These are phyloP conservation scores for Coelastrella sp. DNA, from an alignment of 139 green algal genomes.

Conservation along the genomic window DNA sequence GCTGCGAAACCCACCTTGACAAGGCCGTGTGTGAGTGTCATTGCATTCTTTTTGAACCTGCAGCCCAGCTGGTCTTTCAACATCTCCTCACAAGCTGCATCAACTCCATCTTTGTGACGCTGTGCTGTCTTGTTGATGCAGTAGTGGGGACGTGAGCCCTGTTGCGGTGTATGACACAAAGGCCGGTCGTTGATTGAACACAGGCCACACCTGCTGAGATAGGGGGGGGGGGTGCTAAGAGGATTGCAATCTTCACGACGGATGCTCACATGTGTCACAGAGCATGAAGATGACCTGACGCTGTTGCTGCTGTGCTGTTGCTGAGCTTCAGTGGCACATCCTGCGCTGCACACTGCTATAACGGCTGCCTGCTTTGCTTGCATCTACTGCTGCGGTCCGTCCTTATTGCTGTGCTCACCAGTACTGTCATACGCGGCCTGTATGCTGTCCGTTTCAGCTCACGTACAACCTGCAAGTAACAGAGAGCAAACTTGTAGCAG, in stretches of 20 bases:
- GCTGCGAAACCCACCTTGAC: constrained; percentile 14
- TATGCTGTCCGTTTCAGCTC: constrained; percentile 92
- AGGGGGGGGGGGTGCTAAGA: no score
- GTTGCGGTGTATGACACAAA: neutral
- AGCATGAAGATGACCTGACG: no score
- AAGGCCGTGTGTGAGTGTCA: constrained; percentile 13
- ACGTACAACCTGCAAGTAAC: constrained; percentile 80
- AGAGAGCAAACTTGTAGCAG: neutral
- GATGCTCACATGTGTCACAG: no score
- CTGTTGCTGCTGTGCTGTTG: no score
- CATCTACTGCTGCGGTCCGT: no score
- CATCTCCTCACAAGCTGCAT: constrained; percentile 88
- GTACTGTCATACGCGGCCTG: constrained; percentile 86
- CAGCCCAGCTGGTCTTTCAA: constrained; percentile 65
- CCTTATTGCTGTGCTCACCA: constrained; percentile 67
- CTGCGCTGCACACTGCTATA: no score
- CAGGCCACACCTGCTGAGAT: no score
- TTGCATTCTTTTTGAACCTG: constrained; percentile 64
- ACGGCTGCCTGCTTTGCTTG: neutral
- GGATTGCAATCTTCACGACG: no score
- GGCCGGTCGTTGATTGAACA: no score
- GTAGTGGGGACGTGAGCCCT: constrained; percentile 89
- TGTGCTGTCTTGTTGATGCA: constrained; percentile 87
- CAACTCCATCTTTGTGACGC: constrained; percentile 54
- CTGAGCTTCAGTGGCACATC: no score